These are phyloP conservation scores for Myxozyma vanderwaltii DNA, from an alignment of 805 yeast genomes.

Conservation along the genomic window DNA sequence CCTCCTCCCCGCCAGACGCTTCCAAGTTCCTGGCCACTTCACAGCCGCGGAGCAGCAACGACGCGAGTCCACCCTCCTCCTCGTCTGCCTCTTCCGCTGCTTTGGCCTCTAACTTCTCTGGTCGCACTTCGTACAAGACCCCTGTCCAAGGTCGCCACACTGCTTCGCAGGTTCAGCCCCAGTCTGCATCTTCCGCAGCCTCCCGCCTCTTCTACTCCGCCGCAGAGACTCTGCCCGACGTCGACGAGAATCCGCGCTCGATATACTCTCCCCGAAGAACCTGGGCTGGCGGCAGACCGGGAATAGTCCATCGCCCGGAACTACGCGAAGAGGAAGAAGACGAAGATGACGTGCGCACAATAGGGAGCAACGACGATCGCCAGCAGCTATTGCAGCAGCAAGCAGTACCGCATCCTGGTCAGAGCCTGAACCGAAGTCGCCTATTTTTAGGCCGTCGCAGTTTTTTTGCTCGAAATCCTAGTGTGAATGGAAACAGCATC, in stretches of 20 bases:
- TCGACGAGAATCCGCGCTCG: constrained; percentile 23
- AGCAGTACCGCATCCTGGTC: not conserved
- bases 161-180: not conserved
- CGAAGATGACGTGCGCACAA: constrained; percentile 25
- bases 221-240: constrained; percentile 18
- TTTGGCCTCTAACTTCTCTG: not conserved
- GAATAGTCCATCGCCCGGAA: constrained; percentile 5
- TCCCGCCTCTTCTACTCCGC: constrained; percentile 30
- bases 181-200: constrained; percentile 7
- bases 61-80: not conserved
- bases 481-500: constrained; percentile 1
- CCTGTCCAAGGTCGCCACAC: constrained; percentile 1
- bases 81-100: constrained; percentile 2
- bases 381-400: constrained; percentile 1
- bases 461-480: constrained; percentile 6
- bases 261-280: constrained; percentile 24
- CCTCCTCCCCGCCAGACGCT: constrained; percentile 16
- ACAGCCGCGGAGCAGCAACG: constrained; percentile 16
- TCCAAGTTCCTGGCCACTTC: constrained; percentile 28
- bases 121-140: not conserved
- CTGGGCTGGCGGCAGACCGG: constrained; percentile 9
- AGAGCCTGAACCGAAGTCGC: constrained; percentile 12
- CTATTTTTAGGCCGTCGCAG: constrained; percentile 15
- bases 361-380: constrained; percentile 13
- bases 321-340: constrained; percentile 23